Percentiles rank a stretch among this genome's conserved stretches.
Conservation (phyloP, 2,329 filamentous ascomycete genomes). For the Aspergillus amoenus region DNA sequence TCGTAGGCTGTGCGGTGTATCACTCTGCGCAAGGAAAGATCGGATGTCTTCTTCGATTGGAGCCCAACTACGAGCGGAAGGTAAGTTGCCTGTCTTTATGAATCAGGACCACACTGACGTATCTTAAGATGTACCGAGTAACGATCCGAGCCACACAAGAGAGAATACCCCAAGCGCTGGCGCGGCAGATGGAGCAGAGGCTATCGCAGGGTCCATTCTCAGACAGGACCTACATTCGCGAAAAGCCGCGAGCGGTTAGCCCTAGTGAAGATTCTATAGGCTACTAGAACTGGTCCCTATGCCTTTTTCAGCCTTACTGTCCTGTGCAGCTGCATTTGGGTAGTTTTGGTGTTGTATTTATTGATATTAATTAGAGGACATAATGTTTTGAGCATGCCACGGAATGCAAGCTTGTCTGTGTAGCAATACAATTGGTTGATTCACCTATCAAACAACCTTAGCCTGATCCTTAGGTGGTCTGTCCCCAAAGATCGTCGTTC, state of each 20-base stretch:
- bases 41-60: slow-evolving; percentile 86
- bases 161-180: slow-evolving; percentile 72
- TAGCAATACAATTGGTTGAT: not conserved
- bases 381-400: slow-evolving; percentile 9
- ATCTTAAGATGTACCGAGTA: slow-evolving; percentile 80
- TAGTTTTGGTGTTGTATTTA: slow-evolving; percentile 12
- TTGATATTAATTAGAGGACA: slow-evolving; percentile 17
- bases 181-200: slow-evolving; percentile 85
- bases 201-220: slow-evolving; percentile 56
- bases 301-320: not conserved
- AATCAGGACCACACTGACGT: not conserved
- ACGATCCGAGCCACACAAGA: slow-evolving; percentile 95
- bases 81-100: slow-evolving; percentile 54
- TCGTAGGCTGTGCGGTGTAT: slow-evolving; percentile 87
- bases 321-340: not conserved
- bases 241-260: not conserved
- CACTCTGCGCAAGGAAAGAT: slow-evolving; percentile 78
- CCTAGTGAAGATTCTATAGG: not conserved
- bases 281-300: not conserved
- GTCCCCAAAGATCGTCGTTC: slow-evolving; percentile 89
- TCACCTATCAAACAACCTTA: slow-evolving; percentile 52
- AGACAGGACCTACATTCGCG: slow-evolving; percentile 3
- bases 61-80: slow-evolving; percentile 90
- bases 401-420: not conserved
- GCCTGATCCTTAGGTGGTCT: slow-evolving; percentile 78